Evolutionary conservation across 208 protist species (phyloP), one percentile per base, ranked within the genome.

Genomic region (Trypanosoma boissoni): DNA sequence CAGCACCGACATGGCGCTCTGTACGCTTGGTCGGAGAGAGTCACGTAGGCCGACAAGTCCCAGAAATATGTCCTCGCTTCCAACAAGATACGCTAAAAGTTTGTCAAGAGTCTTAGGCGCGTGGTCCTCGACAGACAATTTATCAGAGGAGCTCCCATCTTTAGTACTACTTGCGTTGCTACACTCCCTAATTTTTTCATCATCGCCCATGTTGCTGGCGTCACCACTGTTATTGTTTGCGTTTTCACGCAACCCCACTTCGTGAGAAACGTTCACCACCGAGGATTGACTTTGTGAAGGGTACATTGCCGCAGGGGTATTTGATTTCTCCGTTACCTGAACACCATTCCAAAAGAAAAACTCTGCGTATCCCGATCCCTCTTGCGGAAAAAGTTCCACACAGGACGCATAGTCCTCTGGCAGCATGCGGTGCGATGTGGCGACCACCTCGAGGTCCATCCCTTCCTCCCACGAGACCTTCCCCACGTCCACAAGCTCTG

Each of bases 41-140:
- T 94, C 84, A 18, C 83, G 75, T 65, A 96, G 51, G 0, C 83
- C 91, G n/a, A 95, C 80, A 7, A 97, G 68, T 2, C 89, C 91
- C 14, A 97, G 72, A 51, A 97, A 96, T 8, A 83, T 93, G 64
- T 96, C 87, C 1, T 68, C 80, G 10, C 74, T 86, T n/a, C 56
- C 56, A 41, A 64, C 31, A 51, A 70, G 37, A 70, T 58, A 20
- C 10, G 52, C 16, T 24, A 70, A 46, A 39, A 70, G 23, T 26
- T 28, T 16, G 68, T 82, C 80, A 83, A 83, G 31, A 79, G 72
- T 44, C 61, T 59, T 23, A 89, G 64, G 39, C 80, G 86, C 9
- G n/a, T n/a, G n/a, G 79, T 87, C 24, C 53, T 68, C 32, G 67
- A 12, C 23, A 80, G 85, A 49, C n/a, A n/a, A n/a, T n/a, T n/a